These are phyloP conservation scores for Erodium maritimum DNA, from an alignment of 345 rosid genomes.

Conservation along the genomic window DNA sequence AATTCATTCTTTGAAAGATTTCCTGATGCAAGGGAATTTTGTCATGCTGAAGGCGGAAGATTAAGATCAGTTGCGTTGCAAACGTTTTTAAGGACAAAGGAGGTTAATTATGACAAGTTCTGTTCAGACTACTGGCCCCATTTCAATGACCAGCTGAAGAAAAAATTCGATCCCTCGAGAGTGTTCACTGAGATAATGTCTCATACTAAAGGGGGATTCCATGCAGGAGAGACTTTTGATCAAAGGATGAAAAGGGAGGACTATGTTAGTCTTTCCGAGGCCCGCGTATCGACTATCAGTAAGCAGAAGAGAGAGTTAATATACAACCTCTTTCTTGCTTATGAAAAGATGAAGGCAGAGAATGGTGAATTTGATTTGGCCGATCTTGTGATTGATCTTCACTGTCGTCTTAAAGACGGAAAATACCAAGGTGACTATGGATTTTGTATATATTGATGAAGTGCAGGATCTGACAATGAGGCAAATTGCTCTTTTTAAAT, in stretches of 20 bases:
- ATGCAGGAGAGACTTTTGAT: slow-evolving; percentile 12
- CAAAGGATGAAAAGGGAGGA: slow-evolving; percentile 23
- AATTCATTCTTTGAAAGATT: slow-evolving; percentile 37
- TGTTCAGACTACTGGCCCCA: slow-evolving; percentile 39
- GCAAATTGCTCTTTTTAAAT: slow-evolving; percentile 38
- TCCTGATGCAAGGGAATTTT: slow-evolving; percentile 18
- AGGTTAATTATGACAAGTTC: slow-evolving; percentile 38
- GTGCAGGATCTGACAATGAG: slow-evolving; percentile 57
- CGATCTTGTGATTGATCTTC: slow-evolving; percentile 49
- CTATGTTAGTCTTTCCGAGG: slow-evolving; percentile 24
- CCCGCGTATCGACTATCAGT: slow-evolving; percentile 26
- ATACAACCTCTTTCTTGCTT: slow-evolving; percentile 27
- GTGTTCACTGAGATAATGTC: slow-evolving; percentile 48
- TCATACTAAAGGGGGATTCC: slow-evolving; percentile 36
- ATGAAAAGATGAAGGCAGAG: slow-evolving; percentile 32
- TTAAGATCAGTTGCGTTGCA: slow-evolving; percentile 16
- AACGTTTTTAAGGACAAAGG: slow-evolving; percentile 26
- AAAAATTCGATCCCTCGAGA: slow-evolving; percentile 33
- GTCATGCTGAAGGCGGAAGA: slow-evolving; percentile 8
- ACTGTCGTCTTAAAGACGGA: slow-evolving; percentile 20
- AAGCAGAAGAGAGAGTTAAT: slow-evolving; percentile 17
- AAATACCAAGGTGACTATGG: slow-evolving; percentile 21
- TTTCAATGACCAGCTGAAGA: slow-evolving; percentile 22
- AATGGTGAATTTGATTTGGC: slow-evolving; percentile 44
- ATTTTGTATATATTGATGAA: slow-evolving; percentile 50